phyloP scores from a whole-genome alignment of 2,329 filamentous ascomycete species.

The Claviceps pazoutovae region DNA sequence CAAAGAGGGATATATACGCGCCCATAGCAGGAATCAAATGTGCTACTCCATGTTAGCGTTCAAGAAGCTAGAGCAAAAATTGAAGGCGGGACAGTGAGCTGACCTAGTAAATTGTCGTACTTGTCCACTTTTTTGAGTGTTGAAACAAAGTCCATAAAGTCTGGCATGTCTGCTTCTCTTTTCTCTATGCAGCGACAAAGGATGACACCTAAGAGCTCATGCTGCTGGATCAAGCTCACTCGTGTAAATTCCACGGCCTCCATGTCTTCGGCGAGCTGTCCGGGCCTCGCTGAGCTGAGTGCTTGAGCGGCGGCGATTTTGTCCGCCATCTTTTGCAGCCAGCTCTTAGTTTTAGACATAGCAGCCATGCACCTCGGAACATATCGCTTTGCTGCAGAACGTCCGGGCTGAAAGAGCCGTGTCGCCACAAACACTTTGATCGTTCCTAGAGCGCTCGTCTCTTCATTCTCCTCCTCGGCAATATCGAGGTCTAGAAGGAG shows the following conservation, averaged over 20 bases:
- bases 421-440: slow-evolving; percentile 22
- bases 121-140: slow-evolving; percentile 57
- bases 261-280: slow-evolving; percentile 43
- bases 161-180: slow-evolving; percentile 52
- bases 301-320: slow-evolving; percentile 62
- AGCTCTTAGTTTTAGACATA: slow-evolving; percentile 64
- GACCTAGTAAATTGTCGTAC: slow-evolving; percentile 53
- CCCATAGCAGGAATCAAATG: slow-evolving; percentile 75
- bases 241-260: slow-evolving; percentile 73
- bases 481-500: slow-evolving; percentile 57
- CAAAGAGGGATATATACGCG: slow-evolving; percentile 63
- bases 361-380: slow-evolving; percentile 60
- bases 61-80: slow-evolving; percentile 1
- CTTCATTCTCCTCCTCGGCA: slow-evolving; percentile 38
- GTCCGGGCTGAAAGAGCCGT: slow-evolving; percentile 17
- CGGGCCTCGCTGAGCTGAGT: slow-evolving; percentile 48
- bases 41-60: slow-evolving; percentile 26
- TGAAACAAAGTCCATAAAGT: slow-evolving; percentile 60
- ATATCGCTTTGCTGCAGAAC: slow-evolving; percentile 41
- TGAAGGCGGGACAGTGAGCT: slow-evolving; percentile 7
- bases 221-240: slow-evolving; percentile 70
- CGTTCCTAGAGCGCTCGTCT: slow-evolving; percentile 17
- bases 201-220: slow-evolving; percentile 76
- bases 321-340: slow-evolving; percentile 63
- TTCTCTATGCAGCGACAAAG: slow-evolving; percentile 66